Base-by-base conservation (phyloP, 2,329 filamentous ascomycete species). In the Aspergillus sp. region DNA sequence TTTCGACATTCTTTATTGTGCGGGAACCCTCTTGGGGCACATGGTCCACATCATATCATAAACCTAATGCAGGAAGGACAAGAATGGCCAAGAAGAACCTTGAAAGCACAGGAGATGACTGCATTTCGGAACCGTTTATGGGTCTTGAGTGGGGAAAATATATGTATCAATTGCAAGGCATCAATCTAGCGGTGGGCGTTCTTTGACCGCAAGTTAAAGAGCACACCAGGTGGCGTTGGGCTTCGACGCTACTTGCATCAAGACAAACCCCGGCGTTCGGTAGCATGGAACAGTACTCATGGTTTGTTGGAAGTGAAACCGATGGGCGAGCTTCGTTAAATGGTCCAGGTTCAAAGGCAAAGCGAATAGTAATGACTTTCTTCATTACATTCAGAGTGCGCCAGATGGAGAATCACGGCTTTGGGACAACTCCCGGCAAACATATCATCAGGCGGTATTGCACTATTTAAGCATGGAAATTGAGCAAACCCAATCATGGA, bases 151-250 rank as follows among this genome's bases (percentile, higher is more conserved):
- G 37, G 49, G 31, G 49, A 31, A 17, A 45, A 51, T 57, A 31
- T 52, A 15, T 56, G 21, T 11, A 33, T 27, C 21, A 40, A 27
- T 40, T 35, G 37, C 39, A 24, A 51, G 37, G 41, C 57, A 7
- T 43, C 37, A 21, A 11, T 46, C 11, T 65, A 62, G 63, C 64
- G 59, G 62, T 63, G 60, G 62, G 54, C 37, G 56, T 56, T 39
- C 50, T 52, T 60, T 69, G 66, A 69, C 66, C 66, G 66, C 65
- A 67, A 68, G 52, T 67, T 68, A 51, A 52, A 58, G 53, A 37
- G 23, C 45, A 23, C 61, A 52, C 17, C 62, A 48, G 17, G 21
- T 23, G 48, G 61, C 62, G 67, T 65, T 57, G 60, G 58, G 51
- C 53, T 55, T 40, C 61, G 47, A 39, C 19, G 41, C 39, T 48